Evolutionary conservation across 1,284 basidiomycete genomes (phyloP), one percentile per base, ranked within the genome.

Genomic region (Apiotrichum gracile): DNA sequence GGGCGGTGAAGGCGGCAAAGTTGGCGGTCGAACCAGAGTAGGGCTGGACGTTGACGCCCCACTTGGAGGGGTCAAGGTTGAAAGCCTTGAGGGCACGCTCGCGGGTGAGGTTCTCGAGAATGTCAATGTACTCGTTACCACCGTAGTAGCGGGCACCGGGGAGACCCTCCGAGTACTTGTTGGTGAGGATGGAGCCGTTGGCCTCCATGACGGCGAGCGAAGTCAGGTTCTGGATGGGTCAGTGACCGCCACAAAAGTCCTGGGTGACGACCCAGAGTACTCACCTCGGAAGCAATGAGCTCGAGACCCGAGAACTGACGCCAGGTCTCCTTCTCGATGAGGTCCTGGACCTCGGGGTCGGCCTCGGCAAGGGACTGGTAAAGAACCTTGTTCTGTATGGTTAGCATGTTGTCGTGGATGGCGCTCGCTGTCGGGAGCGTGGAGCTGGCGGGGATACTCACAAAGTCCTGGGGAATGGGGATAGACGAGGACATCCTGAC

Each of bases 21-120:
- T 92, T 92, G 68, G 87, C 88, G 49, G 88, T 93, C 81, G 86
- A 84, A 65, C 90, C 93, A 68, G 92, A 97, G 80, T 98, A 99
- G 19, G 96, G 96, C 79, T 99, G 96, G 60, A 99, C 96, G 74
- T 98, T 98, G 77, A 98, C 93, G 68, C 96, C 94, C 96, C 96
- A 98, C 55, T 78, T 68, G 58, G 83, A 81, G 50, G 88, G 84
- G 78, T 97, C 92, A 62, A 97, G 87, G 81, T 91, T 85, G 84
- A 97, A 99, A 10, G 96, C 93, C 78, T 88, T 80, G 64, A 99
- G 83, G 33, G 96, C 96, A 71, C 96, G 90, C 78, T 93, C 86
- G 76, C 91, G 90, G 80, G 90, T 93, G 57, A 99, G 85, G 60
- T 84, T 78, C 79, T 98, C 96, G 67, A 99, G 87, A 75, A 94